Conservation (phyloP, 805 yeast species). For the Metschnikowia picachoensis region DNA sequence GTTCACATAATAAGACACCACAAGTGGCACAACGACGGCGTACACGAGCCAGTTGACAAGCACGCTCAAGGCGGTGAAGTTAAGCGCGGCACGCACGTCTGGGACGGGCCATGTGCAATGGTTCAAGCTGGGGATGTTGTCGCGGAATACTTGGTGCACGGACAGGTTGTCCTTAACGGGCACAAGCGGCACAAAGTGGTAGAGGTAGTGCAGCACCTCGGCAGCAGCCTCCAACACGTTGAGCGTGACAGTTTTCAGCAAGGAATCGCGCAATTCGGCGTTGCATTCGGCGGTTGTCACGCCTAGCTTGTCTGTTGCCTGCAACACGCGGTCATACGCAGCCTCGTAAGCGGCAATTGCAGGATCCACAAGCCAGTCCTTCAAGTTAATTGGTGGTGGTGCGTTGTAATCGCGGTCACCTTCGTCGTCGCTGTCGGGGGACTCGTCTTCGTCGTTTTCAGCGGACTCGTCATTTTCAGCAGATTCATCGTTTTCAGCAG, state of each 20-base stretch:
- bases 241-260: slow-evolving; percentile 36
- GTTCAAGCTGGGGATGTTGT: slow-evolving; percentile 25
- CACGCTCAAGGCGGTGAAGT: slow-evolving; percentile 28
- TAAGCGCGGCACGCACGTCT: slow-evolving; percentile 34
- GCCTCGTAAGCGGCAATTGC: slow-evolving; percentile 29
- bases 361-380: slow-evolving; percentile 38
- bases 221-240: slow-evolving; percentile 29
- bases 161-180: slow-evolving; percentile 32
- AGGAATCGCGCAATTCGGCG: slow-evolving; percentile 37
- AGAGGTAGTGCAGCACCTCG: slow-evolving; percentile 31
- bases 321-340: slow-evolving; percentile 23
- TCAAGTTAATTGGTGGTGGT: slow-evolving; percentile 38
- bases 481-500: slow-evolving; percentile 22
- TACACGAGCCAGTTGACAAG: slow-evolving; percentile 37
- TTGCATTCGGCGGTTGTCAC: slow-evolving; percentile 32
- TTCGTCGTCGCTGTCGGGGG: slow-evolving; percentile 17
- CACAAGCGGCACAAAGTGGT: slow-evolving; percentile 33
- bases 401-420: slow-evolving; percentile 35
- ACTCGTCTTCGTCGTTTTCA: slow-evolving; percentile 23
- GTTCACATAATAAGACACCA: slow-evolving; percentile 48
- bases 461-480: slow-evolving; percentile 27
- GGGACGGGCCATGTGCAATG: slow-evolving; percentile 25
- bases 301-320: slow-evolving; percentile 34
- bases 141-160: slow-evolving; percentile 35
- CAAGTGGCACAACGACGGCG: slow-evolving; percentile 40